These are phyloP conservation scores for Pseudozyma flocculosa DNA, from an alignment of 1,284 basidiomycete genomes.

Conservation along the genomic window DNA sequence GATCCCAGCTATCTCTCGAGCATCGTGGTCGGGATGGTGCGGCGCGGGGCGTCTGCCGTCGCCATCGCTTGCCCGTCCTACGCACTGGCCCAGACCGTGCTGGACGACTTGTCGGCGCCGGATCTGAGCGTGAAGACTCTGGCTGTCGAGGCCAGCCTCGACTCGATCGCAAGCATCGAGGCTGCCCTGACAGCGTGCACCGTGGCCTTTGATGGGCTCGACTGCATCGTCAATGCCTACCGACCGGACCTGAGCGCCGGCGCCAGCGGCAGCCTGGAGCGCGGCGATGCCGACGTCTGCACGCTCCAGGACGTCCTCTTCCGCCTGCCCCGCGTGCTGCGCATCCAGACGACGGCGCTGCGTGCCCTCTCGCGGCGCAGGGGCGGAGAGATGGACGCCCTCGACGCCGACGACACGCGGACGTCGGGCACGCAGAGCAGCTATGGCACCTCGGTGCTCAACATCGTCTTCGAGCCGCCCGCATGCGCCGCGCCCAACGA, in stretches of 20 bases:
- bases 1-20: background rate
- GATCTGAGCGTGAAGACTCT: background rate
- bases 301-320: background rate
- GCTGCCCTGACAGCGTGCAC: background rate
- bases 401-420: background rate
- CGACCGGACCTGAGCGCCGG: background rate
- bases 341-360: background rate
- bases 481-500: too few relatives aligned
- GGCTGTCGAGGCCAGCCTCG: background rate
- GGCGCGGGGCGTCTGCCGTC: background rate
- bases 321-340: background rate
- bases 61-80: background rate
- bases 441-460: background rate
- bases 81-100: background rate
- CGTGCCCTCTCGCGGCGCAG: background rate
- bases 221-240: constrained; percentile 11
- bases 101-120: background rate
- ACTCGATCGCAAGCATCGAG: background rate
- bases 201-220: background rate
- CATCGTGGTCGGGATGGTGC: background rate
- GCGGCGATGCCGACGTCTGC: background rate
- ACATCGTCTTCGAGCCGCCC: background rate
- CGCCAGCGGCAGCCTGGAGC: too few relatives aligned
- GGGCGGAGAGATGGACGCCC: background rate
- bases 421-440: background rate